These are phyloP conservation scores for Thamnidium elegans DNA, from an alignment of 192 early-diverging fungal genomes.

Conservation along the genomic window DNA sequence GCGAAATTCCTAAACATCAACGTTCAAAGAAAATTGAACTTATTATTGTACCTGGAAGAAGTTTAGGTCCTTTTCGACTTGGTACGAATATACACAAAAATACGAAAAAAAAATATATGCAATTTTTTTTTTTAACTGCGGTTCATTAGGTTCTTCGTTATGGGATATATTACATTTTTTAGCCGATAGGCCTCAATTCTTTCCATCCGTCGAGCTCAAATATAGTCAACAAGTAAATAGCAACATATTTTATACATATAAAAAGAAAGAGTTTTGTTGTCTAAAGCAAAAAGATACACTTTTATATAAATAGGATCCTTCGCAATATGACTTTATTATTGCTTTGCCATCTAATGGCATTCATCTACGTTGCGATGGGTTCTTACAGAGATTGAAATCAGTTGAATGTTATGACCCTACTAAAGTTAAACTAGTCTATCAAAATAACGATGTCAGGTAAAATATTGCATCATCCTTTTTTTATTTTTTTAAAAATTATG, in stretches of 20 bases:
- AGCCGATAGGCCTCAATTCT: slow-evolving; percentile 43
- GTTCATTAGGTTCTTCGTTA: slow-evolving; percentile 50
- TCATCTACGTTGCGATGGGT: slow-evolving; percentile 20
- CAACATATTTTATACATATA: neutral
- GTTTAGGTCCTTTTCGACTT: slow-evolving; percentile 50
- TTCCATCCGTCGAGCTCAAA: slow-evolving; percentile 61
- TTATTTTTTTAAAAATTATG: too few species aligned
- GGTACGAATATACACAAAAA: slow-evolving; percentile 6
- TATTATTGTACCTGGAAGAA: slow-evolving; percentile 49
- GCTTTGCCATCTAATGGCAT: slow-evolving; percentile 13
- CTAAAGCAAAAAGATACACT: too few species aligned
- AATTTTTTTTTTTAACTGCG: neutral
- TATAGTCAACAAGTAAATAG: slow-evolving; percentile 58
- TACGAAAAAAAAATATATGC: slow-evolving; percentile 28
- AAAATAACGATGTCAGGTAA: slow-evolving; percentile 22
- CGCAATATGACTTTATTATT: slow-evolving; percentile 16
- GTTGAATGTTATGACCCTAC: slow-evolving; percentile 65
- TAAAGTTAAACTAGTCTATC: slow-evolving; percentile 21
- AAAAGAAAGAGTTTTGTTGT: slow-evolving; percentile 42
- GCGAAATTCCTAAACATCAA: slow-evolving; percentile 6
- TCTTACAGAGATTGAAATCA: slow-evolving; percentile 33
- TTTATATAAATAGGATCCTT: slow-evolving; percentile 7
- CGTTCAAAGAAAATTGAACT: slow-evolving; percentile 42
- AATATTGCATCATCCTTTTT: slow-evolving; percentile 46
- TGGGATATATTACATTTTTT: slow-evolving; percentile 58